These are phyloP conservation scores for Vickermania spadyakhi DNA, from an alignment of 208 protist genomes.

Conservation along the genomic window DNA sequence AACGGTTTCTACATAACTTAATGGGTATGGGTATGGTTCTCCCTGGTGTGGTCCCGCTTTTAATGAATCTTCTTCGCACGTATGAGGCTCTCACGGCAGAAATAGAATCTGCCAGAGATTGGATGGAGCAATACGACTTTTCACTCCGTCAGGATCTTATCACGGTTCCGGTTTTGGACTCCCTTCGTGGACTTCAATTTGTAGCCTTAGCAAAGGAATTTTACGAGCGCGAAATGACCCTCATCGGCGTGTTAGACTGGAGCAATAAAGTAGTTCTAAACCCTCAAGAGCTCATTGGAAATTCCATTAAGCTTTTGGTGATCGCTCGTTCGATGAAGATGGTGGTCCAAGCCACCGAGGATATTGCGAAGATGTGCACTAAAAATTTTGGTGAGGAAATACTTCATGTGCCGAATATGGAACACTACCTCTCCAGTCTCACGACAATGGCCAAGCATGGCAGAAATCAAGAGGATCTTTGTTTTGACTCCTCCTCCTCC, in stretches of 20 bases:
- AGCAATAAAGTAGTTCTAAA: conserved; percentile 57
- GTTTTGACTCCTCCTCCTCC: neutral
- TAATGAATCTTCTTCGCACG: conserved; percentile 73
- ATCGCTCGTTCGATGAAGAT: conserved; percentile 48
- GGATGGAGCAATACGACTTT: conserved; percentile 79
- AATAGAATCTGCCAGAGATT: conserved; percentile 30
- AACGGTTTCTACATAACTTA: conserved; percentile 60
- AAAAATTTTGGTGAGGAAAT: conserved; percentile 44
- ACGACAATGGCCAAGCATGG: neutral
- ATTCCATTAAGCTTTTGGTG: conserved; percentile 51
- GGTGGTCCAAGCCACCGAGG: conserved; percentile 27
- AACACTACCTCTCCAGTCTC: neutral
- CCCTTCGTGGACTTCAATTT: conserved; percentile 50
- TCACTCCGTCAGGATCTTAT: conserved; percentile 71
- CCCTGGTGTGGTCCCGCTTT: conserved; percentile 64
- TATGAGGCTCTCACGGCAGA: conserved; percentile 61
- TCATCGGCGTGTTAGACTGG: conserved; percentile 54
- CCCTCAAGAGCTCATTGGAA: conserved; percentile 32
- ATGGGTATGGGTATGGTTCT: conserved; percentile 57
- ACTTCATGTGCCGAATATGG: conserved; percentile 27
- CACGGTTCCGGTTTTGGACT: conserved; percentile 40
- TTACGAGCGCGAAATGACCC: conserved; percentile 49
- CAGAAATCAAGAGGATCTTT: neutral
- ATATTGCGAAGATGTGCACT: conserved; percentile 32
- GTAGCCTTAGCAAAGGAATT: conserved; percentile 36